Evolutionary conservation across 2,329 filamentous ascomycete genomes (phyloP).

Genomic region (Ophiobolus disseminans): DNA sequence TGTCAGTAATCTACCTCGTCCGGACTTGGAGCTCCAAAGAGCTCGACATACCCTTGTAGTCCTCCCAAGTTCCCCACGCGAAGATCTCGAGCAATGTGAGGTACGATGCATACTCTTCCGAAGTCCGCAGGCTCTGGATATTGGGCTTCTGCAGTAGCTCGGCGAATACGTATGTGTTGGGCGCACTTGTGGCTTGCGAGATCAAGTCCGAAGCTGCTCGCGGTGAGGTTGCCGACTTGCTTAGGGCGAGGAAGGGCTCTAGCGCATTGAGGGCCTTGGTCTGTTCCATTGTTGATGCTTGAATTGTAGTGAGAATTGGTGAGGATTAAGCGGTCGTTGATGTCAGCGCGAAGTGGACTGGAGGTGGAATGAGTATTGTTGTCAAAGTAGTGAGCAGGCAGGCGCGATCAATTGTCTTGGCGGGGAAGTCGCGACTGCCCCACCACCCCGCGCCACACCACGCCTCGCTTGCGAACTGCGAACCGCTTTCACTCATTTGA

Average conservation of each 20-base stretch:
- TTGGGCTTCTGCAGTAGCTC: conserved; percentile 86
- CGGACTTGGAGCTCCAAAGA: neutral
- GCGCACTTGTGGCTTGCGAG: conserved; percentile 84
- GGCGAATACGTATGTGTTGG: conserved; percentile 90
- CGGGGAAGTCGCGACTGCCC: conserved; percentile 27
- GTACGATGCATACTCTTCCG: conserved; percentile 68
- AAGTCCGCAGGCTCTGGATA: conserved; percentile 72
- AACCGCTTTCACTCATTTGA: neutral
- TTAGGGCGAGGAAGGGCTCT: conserved; percentile 88
- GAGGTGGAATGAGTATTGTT: neutral
- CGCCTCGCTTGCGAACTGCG: neutral
- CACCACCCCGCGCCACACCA: conserved; percentile 16
- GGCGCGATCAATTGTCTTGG: conserved; percentile 17
- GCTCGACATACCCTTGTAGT: conserved; percentile 67
- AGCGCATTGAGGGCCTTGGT: conserved; percentile 65
- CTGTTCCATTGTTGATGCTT: conserved; percentile 70
- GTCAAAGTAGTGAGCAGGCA: conserved; percentile 17
- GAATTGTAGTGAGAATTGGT: neutral
- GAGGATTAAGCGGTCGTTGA: neutral
- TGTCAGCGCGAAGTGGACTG: neutral
- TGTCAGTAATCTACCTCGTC: conserved; percentile 3
- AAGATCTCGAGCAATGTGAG: conserved; percentile 84
- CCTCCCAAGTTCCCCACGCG: conserved; percentile 85
- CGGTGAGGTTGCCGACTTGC: conserved; percentile 82
- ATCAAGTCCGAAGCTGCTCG: conserved; percentile 86